Evolutionary conservation across 2,329 filamentous ascomycete genomes (phyloP), one percentile per base, ranked within the genome.

Genomic region (Aspergillus calidoustus): DNA sequence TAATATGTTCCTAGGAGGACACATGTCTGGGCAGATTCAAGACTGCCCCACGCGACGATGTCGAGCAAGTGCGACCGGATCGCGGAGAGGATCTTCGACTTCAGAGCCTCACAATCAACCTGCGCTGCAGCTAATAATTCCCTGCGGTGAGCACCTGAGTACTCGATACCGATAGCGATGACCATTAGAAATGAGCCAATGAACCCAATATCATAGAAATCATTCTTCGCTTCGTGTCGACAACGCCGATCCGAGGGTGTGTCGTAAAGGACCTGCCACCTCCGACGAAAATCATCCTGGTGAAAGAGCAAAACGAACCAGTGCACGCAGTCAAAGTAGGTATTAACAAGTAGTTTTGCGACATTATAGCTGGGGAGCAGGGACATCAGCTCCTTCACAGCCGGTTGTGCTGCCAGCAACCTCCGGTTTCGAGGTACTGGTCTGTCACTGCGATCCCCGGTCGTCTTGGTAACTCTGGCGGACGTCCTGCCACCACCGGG

Each of bases 271-370:
- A 61, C 9, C 41, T 66, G 64, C 66, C 68, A 70, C 15, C 56
- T 57, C 17, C 52, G 59, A 3, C 68, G 58, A 31, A 78, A 79
- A 3, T 73, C 68, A 17, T 68, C 64, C 59, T 78, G 74, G 34
- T 77, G 72, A 46, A 79, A 78, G 6, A 79, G 65, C 4, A 78
- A 62, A 59, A 74, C 75, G 59, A 78, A 79, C 77, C 77, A 79
- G 44, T 79, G 77, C 0, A 74, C 68, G n/a, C 71, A 69, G 54
- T 78, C 73, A 62, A 79, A 79, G 52, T 78, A 78, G 31, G 69
- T 78, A 44, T 77, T 71, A 6, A 77, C 68, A 8, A 78, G 63
- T 15, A 73, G 25, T 13, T 53, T 54, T 8, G 69, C 68, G 2
- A 65, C 67, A 22, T 74, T 64, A 7, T 64, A 62, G 2, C 59